phyloP scores from a whole-genome alignment of 768 basidiomycete genomes.

The Suillus hirtellus region DNA sequence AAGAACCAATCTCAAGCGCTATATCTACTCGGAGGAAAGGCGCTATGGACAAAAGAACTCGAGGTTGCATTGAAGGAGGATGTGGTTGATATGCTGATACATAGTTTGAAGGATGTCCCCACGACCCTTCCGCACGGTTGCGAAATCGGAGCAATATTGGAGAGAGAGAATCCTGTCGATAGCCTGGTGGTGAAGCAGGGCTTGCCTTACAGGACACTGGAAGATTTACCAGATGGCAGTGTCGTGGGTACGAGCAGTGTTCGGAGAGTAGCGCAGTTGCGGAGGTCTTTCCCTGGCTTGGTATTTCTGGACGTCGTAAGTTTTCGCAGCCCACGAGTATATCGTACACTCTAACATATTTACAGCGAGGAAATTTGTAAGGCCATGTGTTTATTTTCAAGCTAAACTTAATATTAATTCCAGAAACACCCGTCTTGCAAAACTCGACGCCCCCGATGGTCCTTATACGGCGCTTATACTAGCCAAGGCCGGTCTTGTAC shows the following conservation, averaged over 20 bases:
- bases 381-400: conserved; percentile 30
- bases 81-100: conserved; percentile 88
- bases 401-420: conserved; percentile 13
- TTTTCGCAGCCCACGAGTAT: conserved; percentile 16
- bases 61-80: conserved; percentile 77
- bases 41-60: conserved; percentile 95
- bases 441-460: conserved; percentile 82
- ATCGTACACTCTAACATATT: conserved; percentile 3
- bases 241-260: conserved; percentile 97
- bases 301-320: conserved; percentile 88
- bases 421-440: conserved; percentile 87
- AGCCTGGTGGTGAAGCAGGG: conserved; percentile 85
- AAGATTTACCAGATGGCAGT: conserved; percentile 83
- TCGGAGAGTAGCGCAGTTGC: conserved; percentile 86
- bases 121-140: conserved; percentile 85
- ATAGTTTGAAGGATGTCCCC: conserved; percentile 92
- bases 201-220: conserved; percentile 63
- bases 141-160: conserved; percentile 78
- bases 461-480: conserved; percentile 89
- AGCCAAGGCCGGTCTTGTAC: conserved; percentile 88
- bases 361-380: conserved; percentile 84
- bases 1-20: conserved; percentile 88
- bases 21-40: conserved; percentile 88
- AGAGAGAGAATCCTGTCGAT: conserved; percentile 88
- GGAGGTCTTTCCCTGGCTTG: conserved; percentile 71